Percentiles rank a stretch among this genome's conserved stretches.
Evolutionary conservation across 352 stramenopile genomes (phyloP).

Genomic region (Globisporangium irregulare): DNA sequence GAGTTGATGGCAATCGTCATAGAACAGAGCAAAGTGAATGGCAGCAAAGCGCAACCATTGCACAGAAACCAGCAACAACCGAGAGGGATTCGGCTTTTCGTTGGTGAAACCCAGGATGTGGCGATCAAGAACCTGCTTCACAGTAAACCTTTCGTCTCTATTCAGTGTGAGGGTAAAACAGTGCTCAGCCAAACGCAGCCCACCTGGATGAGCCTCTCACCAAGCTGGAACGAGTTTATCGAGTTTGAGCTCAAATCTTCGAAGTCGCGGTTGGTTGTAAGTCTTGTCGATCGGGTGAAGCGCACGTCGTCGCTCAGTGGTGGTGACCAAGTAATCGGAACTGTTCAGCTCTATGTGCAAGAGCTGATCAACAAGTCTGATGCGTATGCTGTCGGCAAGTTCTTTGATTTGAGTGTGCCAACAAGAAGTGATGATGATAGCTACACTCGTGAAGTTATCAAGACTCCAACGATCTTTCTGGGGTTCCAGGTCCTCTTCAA

Average conservation of each 20-base stretch:
- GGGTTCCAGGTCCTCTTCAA: constrained; percentile 16
- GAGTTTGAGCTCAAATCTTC: constrained; percentile 45
- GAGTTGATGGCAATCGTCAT: constrained; percentile 33
- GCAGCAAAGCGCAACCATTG: not conserved
- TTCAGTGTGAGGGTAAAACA: constrained; percentile 42
- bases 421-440: not conserved
- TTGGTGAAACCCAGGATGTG: constrained; percentile 44
- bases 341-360: constrained; percentile 35
- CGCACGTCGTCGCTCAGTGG: constrained; percentile 1
- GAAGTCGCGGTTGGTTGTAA: constrained; percentile 37
- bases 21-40: not conserved
- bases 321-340: constrained; percentile 31
- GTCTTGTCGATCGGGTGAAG: constrained; percentile 36
- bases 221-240: constrained; percentile 59
- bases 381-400: constrained; percentile 19
- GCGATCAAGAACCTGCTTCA: constrained; percentile 36
- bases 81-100: constrained; percentile 36
- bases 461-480: constrained; percentile 19
- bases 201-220: constrained; percentile 57
- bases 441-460: constrained; percentile 13
- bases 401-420: constrained; percentile 8
- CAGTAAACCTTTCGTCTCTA: constrained; percentile 43
- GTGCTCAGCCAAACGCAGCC: constrained; percentile 28
- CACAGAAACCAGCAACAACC: constrained; percentile 7
- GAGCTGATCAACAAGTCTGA: constrained; percentile 32